Base-by-base conservation (phyloP, 352 stramenopile genomes). In the Globisporangium recalcitrans region DNA sequence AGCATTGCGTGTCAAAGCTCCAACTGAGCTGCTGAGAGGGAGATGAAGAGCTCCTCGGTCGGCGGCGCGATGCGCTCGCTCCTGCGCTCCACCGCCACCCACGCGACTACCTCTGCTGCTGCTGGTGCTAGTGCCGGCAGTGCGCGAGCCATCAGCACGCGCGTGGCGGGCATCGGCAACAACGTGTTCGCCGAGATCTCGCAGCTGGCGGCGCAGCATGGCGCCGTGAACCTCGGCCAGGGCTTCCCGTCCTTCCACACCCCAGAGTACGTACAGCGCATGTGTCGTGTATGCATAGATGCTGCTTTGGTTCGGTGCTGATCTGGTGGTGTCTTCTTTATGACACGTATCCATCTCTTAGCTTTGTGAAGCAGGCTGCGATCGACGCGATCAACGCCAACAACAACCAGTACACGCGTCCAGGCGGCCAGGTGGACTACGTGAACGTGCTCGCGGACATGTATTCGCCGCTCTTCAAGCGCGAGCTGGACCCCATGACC, bases 211-310 rank as follows among this genome's bases (percentile, higher is more conserved):
- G 69, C 73, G 13, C 60, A 93, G 66, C 76, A 96, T 52, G 72
- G 79, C 13, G 82, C 91, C 6, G 88, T 98, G 47, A 99, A 99
- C 72, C 78, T 99, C 46, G 96, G 94, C 7, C 95, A 99, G 75
- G 96, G 96, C 55, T 99, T 98, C 80, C 97, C 96, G 22, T 93
- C 96, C 69, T 99, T 97, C 82, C 70, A 88, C 24, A 97, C 93
- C 13, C 95, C 86, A 4, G 72, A 75, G 73, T 87, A 60, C 11
- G 74, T 59, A 5, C 34, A 44, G 4, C 19, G 3, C n/a, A n/a
- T n/a, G n/a, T n/a, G n/a, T n/a, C n/a, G 31, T 24, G 22, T 29
- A 34, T 42, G 19, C n/a, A n/a, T n/a, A n/a, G n/a, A n/a, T n/a
- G n/a, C n/a, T n/a, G n/a, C n/a, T n/a, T n/a, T n/a, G n/a, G n/a